These are phyloP conservation scores for Pyrenophora seminiperda DNA, from an alignment of 2,329 filamentous ascomycete species.

Conservation along the genomic window DNA sequence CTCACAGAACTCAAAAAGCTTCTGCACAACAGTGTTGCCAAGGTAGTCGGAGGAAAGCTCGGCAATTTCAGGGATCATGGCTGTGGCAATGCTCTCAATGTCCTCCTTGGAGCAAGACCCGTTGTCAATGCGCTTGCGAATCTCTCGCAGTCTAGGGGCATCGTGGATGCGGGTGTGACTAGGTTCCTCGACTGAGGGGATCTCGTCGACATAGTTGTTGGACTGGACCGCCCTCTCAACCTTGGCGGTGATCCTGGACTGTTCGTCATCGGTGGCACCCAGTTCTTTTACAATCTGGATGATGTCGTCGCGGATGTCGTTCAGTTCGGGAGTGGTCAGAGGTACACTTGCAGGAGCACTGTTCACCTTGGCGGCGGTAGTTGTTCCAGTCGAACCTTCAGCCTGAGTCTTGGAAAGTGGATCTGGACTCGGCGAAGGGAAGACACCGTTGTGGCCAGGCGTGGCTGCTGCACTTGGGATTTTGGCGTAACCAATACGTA, in stretches of 20 bases:
- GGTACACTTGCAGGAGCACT: slow-evolving; percentile 55
- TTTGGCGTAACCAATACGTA: slow-evolving; percentile 97
- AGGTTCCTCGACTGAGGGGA: slow-evolving; percentile 86
- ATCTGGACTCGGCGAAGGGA: slow-evolving; percentile 89
- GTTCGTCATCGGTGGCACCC: slow-evolving; percentile 81
- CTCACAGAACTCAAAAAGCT: slow-evolving; percentile 95
- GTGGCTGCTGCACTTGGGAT: slow-evolving; percentile 87
- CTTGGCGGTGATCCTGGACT: slow-evolving; percentile 70
- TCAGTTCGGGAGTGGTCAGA: slow-evolving; percentile 72
- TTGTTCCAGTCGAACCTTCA: slow-evolving; percentile 43
- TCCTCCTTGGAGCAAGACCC: slow-evolving; percentile 83
- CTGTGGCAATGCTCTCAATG: slow-evolving; percentile 87
- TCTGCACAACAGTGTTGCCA: slow-evolving; percentile 99
- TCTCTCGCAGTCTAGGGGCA: slow-evolving; percentile 91
- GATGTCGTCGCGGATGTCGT: slow-evolving; percentile 82
- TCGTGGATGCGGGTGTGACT: slow-evolving; percentile 89
- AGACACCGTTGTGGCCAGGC: slow-evolving; percentile 84
- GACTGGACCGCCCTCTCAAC: slow-evolving; percentile 79
- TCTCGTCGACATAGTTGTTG: slow-evolving; percentile 75
- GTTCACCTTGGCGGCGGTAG: slow-evolving; percentile 38
- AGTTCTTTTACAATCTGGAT: slow-evolving; percentile 85
- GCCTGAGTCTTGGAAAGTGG: slow-evolving; percentile 67
- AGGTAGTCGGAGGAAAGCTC: slow-evolving; percentile 95
- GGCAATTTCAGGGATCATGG: slow-evolving; percentile 95
- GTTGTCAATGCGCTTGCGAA: slow-evolving; percentile 97